Evolutionary conservation across 768 basidiomycete species (phyloP).

Genomic region (Brasilioporus rufonigricans): DNA sequence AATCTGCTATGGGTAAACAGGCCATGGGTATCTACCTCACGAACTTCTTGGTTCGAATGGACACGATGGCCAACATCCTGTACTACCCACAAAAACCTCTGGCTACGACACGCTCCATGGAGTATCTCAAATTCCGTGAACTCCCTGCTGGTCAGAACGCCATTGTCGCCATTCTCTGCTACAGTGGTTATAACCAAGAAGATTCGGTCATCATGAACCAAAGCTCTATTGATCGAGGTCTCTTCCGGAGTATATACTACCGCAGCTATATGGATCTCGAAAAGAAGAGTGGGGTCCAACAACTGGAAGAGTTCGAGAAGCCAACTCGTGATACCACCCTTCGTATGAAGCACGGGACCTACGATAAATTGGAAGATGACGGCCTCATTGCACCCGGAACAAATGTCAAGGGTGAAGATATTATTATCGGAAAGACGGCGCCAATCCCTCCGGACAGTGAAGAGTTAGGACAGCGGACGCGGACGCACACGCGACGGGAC

Average conservation of each 20-base stretch:
- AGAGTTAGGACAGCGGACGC: conserved; percentile 94
- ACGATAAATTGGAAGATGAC: conserved; percentile 97
- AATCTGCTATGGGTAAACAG: conserved; percentile 99
- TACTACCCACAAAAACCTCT: conserved; percentile 99
- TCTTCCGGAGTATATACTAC: conserved; percentile 99
- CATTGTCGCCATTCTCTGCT: conserved; percentile 96
- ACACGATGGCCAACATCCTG: conserved; percentile 99
- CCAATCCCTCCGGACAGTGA: conserved; percentile 96
- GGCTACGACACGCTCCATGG: conserved; percentile 98
- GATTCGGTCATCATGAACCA: conserved; percentile 99
- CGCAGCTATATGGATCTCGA: conserved; percentile 98
- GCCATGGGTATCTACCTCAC: conserved; percentile 99
- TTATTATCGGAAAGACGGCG: conserved; percentile 98
- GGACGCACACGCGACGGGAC: conserved; percentile 89
- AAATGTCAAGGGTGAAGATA: conserved; percentile 93
- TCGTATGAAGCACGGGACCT: conserved; percentile 96
- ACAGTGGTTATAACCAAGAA: conserved; percentile 99
- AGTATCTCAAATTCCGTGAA: conserved; percentile 98
- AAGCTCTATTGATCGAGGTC: conserved; percentile 94
- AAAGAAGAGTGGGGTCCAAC: conserved; percentile 91
- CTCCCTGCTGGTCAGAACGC: conserved; percentile 99
- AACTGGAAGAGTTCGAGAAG: conserved; percentile 95
- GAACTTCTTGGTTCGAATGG: conserved; percentile 98
- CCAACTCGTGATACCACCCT: conserved; percentile 90
- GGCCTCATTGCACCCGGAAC: conserved; percentile 96